These are phyloP conservation scores for Suhomyces maxii DNA, from an alignment of 1,139 yeast genomes.

Conservation along the genomic window DNA sequence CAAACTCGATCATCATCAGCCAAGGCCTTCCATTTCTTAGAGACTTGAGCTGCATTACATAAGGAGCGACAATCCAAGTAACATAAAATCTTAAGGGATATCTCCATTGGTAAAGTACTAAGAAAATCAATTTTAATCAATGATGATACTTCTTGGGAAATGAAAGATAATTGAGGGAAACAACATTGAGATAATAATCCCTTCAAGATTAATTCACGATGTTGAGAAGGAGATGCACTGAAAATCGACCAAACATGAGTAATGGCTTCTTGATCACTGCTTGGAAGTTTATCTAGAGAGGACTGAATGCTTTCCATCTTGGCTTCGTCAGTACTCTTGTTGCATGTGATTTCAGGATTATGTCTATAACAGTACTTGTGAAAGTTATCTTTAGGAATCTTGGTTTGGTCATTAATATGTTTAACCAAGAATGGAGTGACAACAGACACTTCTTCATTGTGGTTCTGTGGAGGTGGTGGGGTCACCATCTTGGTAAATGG, in stretches of 20 bases:
- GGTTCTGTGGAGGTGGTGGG: constrained; percentile 3
- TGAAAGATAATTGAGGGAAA: constrained; percentile 85
- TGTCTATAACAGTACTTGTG: constrained; percentile 85
- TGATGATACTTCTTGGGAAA: constrained; percentile 75
- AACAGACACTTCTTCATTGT: constrained; percentile 28
- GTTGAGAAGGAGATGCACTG: constrained; percentile 67
- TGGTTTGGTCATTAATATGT: constrained; percentile 44
- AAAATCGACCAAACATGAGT: constrained; percentile 78
- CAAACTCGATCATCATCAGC: constrained; percentile 97
- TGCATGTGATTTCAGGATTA: constrained; percentile 78
- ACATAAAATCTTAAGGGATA: constrained; percentile 79
- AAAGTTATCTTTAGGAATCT: constrained; percentile 49
- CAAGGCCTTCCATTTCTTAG: constrained; percentile 76
- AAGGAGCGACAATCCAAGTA: constrained; percentile 88
- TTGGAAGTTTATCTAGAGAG: constrained; percentile 56
- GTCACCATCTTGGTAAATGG: constrained; percentile 1
- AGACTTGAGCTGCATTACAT: constrained; percentile 92
- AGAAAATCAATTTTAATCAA: constrained; percentile 88
- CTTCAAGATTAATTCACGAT: constrained; percentile 72
- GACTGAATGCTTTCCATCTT: constrained; percentile 65
- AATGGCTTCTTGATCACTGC: constrained; percentile 68
- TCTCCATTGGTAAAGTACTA: constrained; percentile 79
- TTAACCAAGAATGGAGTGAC: constrained; percentile 48
- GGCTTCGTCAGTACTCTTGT: constrained; percentile 66
- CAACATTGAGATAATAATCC: constrained; percentile 90